These are phyloP conservation scores for Ailanthus altissimus DNA, from an alignment of 345 rosid species.

Conservation along the genomic window DNA sequence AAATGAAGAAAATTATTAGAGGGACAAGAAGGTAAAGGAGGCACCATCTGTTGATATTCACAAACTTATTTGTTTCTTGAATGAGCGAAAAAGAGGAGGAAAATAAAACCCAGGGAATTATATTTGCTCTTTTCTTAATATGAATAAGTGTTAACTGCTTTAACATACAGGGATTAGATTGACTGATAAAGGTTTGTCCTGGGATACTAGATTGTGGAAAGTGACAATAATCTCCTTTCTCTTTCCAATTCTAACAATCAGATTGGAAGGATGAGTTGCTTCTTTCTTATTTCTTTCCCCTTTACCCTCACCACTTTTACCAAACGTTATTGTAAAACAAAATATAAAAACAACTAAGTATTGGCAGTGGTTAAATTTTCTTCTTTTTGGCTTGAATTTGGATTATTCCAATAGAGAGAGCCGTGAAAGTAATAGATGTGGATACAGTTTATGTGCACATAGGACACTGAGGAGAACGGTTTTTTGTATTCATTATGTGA, in stretches of 20 bases:
- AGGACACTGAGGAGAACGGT: background rate
- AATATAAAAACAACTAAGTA: background rate
- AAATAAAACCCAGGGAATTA: background rate
- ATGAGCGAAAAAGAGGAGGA: background rate
- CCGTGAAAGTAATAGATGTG: too few species aligned
- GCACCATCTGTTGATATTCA: background rate
- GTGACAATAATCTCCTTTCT: background rate
- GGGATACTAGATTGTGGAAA: background rate
- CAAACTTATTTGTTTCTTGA: background rate
- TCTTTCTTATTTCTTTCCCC: background rate
- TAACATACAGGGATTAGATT: background rate
- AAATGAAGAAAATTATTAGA: background rate
- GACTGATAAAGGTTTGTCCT: background rate
- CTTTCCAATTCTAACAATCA: background rate
- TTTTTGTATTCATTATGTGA: background rate
- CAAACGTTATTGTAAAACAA: background rate
- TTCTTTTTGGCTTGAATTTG: background rate
- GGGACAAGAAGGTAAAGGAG: background rate
- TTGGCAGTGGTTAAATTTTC: background rate
- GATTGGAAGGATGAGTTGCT: background rate
- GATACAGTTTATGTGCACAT: background rate
- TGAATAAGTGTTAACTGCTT: background rate
- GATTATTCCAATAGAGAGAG: background rate
- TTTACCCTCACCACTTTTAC: background rate
- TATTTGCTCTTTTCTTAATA: background rate